Evolutionary conservation across 352 stramenopile genomes (phyloP).

Genomic region (Pythium scleroteichum): DNA sequence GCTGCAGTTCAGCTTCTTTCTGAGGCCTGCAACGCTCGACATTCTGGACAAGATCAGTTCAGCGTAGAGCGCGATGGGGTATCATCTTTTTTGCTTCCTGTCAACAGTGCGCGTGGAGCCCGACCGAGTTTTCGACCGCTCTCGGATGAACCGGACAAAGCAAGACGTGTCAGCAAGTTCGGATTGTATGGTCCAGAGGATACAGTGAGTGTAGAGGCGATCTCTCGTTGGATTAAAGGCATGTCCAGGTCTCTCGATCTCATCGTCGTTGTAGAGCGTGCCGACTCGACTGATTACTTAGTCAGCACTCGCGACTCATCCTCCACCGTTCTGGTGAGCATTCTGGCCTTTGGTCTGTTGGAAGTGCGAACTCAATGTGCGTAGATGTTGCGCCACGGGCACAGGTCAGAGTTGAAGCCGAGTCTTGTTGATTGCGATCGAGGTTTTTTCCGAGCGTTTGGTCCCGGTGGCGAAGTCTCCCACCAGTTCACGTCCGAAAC

Average conservation of each 20-base stretch:
- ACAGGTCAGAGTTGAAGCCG: too few species aligned
- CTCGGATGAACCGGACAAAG: conserved; percentile 19
- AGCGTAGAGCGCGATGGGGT: not conserved
- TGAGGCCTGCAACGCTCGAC: conserved; percentile 26
- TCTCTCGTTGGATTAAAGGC: conserved; percentile 15
- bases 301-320: not conserved
- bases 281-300: conserved; percentile 2
- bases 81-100: conserved; percentile 26
- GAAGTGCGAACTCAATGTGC: not conserved
- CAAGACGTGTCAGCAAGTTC: too few species aligned
- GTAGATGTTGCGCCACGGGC: not conserved
- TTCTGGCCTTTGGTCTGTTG: not conserved
- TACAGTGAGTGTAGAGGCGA: conserved; percentile 1
- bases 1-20: conserved; percentile 42
- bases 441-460: conserved; percentile 55
- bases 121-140: conserved; percentile 53
- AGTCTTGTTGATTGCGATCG: conserved; percentile 30
- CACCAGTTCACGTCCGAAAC: conserved; percentile 70
- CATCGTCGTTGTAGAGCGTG: conserved; percentile 8
- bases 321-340: conserved; percentile 11
- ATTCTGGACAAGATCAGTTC: not conserved
- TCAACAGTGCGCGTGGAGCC: conserved; percentile 43
- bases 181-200: not conserved
- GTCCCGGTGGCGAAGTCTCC: conserved; percentile 26
- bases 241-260: conserved; percentile 15